These are phyloP conservation scores for Cystoisospora suis DNA, from an alignment of 169 alveolate species.

Conservation along the genomic window DNA sequence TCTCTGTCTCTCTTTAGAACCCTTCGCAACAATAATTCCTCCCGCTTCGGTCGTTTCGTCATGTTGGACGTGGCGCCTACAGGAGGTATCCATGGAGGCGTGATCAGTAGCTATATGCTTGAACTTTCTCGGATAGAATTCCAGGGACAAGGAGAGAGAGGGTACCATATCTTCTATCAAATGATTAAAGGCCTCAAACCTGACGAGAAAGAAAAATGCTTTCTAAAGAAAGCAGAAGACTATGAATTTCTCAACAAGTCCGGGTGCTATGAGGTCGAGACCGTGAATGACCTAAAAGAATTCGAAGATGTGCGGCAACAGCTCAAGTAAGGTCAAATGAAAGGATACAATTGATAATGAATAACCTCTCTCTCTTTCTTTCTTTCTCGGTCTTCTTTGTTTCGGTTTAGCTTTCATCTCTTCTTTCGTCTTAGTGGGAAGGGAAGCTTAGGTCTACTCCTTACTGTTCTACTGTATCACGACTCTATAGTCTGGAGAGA, in stretches of 20 bases:
- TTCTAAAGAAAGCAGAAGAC: conserved; percentile 15
- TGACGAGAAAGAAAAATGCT: conserved; percentile 65
- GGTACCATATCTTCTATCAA: conserved; percentile 97
- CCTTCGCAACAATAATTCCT: conserved; percentile 95
- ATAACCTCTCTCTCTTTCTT: too few relatives aligned
- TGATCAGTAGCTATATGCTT: conserved; percentile 91
- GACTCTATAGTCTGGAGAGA: too few relatives aligned
- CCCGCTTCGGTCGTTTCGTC: conserved; percentile 98
- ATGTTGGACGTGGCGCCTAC: conserved; percentile 83
- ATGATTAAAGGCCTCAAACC: conserved; percentile 88
- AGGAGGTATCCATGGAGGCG: conserved; percentile 90
- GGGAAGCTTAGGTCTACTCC: too few relatives aligned
- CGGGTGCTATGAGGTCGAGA: conserved; percentile 64
- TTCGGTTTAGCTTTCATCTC: too few relatives aligned
- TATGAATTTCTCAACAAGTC: conserved; percentile 62
- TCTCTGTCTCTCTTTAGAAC: conserved; percentile 76
- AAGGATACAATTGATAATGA: too few relatives aligned
- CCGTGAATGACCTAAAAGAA: conserved; percentile 54
- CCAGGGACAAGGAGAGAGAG: conserved; percentile 88
- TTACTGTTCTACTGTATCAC: too few relatives aligned
- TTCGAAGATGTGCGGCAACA: conserved; percentile 54
- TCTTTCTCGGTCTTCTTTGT: too few relatives aligned
- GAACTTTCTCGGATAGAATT: conserved; percentile 97
- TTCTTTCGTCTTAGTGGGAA: too few relatives aligned
- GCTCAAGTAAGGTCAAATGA: conserved; percentile 60